Percentiles rank a stretch among this genome's conserved stretches.
Conservation (phyloP, 2,329 filamentous ascomycete species). For the Scedosporium apiospermum region DNA sequence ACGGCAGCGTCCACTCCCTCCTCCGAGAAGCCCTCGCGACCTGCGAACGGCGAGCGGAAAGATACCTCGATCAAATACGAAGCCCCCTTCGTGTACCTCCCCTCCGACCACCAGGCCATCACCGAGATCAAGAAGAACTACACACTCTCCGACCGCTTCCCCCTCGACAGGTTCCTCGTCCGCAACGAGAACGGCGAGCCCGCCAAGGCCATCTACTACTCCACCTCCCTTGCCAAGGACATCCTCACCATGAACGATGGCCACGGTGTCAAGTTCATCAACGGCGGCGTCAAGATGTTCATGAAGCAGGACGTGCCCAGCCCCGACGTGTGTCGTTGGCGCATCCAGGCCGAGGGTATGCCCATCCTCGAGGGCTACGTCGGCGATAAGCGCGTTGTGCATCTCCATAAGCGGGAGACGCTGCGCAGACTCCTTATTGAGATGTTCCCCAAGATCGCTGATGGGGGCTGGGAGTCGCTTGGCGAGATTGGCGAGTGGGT, state of each 20-base stretch:
- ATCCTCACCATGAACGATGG: constrained; percentile 84
- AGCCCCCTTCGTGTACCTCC: constrained; percentile 90
- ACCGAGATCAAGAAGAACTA: constrained; percentile 76
- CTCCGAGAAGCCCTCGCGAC: constrained; percentile 1
- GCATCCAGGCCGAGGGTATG: constrained; percentile 91
- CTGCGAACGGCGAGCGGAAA: too few relatives aligned
- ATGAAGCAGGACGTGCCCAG: constrained; percentile 93
- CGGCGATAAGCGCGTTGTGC: constrained; percentile 65
- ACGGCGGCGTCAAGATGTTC: constrained; percentile 97
- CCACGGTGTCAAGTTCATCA: constrained; percentile 87
- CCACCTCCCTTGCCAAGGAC: constrained; percentile 70
- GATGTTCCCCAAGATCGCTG: constrained; percentile 88
- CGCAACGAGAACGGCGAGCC: constrained; percentile 84
- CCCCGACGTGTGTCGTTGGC: constrained; percentile 81
- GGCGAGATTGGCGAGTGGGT: constrained; percentile 84
- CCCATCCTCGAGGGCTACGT: constrained; percentile 87
- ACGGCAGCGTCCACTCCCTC: neutral
- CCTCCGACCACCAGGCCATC: constrained; percentile 65
- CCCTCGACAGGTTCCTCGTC: constrained; percentile 87
- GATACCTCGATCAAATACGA: constrained; percentile 46
- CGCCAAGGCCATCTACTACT: constrained; percentile 95
- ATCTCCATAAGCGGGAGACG: constrained; percentile 67
- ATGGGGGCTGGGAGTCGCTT: constrained; percentile 63
- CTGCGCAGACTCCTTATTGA: constrained; percentile 77
- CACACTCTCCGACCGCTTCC: constrained; percentile 73